Base-by-base conservation (phyloP, 257 asterid genomes). In the Anisodus acutangulus region DNA sequence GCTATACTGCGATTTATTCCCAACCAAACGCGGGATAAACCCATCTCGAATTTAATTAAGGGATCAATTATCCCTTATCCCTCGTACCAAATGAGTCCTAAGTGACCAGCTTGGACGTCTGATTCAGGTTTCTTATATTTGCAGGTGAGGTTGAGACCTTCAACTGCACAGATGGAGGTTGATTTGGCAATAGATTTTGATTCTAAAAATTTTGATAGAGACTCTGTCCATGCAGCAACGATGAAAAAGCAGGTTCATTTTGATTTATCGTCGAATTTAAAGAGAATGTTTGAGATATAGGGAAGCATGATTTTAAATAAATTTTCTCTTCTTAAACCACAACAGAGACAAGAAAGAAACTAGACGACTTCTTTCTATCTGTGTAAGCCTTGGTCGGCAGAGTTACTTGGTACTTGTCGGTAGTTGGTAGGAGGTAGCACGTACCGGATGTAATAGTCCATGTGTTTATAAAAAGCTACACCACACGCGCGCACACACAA, bases 141-240 rank as follows among this genome's bases (percentile, higher is more conserved):
- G 87, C 88, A 94, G 99, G 98, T 96, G 85, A 92, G 98, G 87
- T 92, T 96, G 91, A 93, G 91, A 79, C 89, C 92, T 35, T 79
- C 62, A 82, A 89, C 91, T 84, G 70, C 86, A 68, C 93, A 94
- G 80, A 49, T 96, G 87, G 97, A 96, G 90, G 81, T 96, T 84
- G 99, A 96, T 89, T 84, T 96, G 90, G 55, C 93, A 15, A 60
- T 96, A 84, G 95, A 94, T 79, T 84, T 88, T 5, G 88, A 92
- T 79, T 92, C 97, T 72, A 87, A 83, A 82, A 96, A 94, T 87
- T 93, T 92, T 83, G 93, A 96, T 72, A 16, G 80, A 26, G 49
- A 63, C 85, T 93, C 95, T 85, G 91, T 87, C 86, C 84, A 87
- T 53, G 80, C 62, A 71, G 47, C 87, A 72, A 85, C 55, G 79